phyloP scores from a whole-genome alignment of 768 basidiomycete genomes.

The Trametes coccinea region DNA sequence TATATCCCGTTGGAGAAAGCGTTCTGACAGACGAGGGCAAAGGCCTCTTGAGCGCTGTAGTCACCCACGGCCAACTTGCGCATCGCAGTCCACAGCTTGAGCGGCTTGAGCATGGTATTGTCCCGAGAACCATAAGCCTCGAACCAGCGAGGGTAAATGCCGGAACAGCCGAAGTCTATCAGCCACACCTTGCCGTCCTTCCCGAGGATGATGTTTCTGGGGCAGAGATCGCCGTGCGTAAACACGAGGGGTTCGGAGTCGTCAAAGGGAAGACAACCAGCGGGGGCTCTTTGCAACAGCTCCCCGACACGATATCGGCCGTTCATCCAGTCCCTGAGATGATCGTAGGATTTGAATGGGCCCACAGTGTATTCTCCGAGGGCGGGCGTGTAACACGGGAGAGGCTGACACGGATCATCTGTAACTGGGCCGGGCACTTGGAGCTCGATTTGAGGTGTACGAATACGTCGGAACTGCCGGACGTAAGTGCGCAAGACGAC shows the following conservation, averaged over 20 bases:
- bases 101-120: background rate
- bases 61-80: conserved; percentile 7
- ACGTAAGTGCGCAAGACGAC: conserved; percentile 22
- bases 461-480: conserved; percentile 19
- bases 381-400: conserved; percentile 1
- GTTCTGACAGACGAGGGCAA: background rate
- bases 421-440: conserved; percentile 12
- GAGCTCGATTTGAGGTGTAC: conserved; percentile 7
- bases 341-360: conserved; percentile 6
- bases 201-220: conserved; percentile 23
- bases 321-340: conserved; percentile 5
- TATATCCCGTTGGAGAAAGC: background rate
- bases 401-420: background rate
- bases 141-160: conserved; percentile 23
- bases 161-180: conserved; percentile 24
- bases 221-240: conserved; percentile 22
- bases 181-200: conserved; percentile 23
- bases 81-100: conserved; percentile 3
- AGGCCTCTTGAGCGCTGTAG: conserved; percentile 5
- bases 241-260: conserved; percentile 23
- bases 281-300: background rate
- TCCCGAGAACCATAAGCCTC: conserved; percentile 7
- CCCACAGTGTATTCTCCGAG: conserved; percentile 6
- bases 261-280: conserved; percentile 8
- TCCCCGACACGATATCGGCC: background rate